Base-by-base conservation (phyloP, 2,329 filamentous ascomycete species). In the Calonectria pseudoturangicola region DNA sequence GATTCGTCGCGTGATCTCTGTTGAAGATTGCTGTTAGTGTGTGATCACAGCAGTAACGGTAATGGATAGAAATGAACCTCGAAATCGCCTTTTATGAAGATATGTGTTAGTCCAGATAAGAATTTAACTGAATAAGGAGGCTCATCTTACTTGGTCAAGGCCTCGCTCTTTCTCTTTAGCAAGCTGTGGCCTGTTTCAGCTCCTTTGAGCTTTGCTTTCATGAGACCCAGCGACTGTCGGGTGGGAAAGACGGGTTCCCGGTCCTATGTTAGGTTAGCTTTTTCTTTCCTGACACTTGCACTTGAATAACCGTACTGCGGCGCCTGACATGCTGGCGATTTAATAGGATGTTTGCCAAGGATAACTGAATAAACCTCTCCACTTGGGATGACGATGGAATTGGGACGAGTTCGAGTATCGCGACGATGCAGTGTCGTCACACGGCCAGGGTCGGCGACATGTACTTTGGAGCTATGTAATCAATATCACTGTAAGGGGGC, bases 131-230 rank as follows among this genome's bases (percentile, higher is more conserved):
- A n/a, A 36, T 10, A 54, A 33, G 4, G 8, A 13, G 25, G 84
- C 90, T 68, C 89, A 36, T 36, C 33, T 36, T 36, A 97, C 95
- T 99, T 99, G 77, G 97, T 99, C 75, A 99, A 88, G 79, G 97
- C 97, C 86, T 99, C 97, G 85, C 96, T 98, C 89, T 99, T 99
- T 82, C 97, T 91, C 89, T 99, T 99, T 75, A 99, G 88, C 83
- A 99, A 88, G 85, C 94, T 98, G 87, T 99, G 96, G 62, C 97
- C 97, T 56, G 92, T 95, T 85, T 96, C 93, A 69, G 94, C 94
- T 74, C 94, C 96, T 89, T 98, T 98, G 83, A 99, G 92, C 89
- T 99, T 99, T 77, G 93, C 92, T 87, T 98, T 98, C 96, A 99
- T 99, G 83, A 97, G 86, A 77, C 95, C 96, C 86, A 99, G 89